These are phyloP conservation scores for Mytilinidion resinicola DNA, from an alignment of 495 filamentous ascomycete species.

Conservation along the genomic window DNA sequence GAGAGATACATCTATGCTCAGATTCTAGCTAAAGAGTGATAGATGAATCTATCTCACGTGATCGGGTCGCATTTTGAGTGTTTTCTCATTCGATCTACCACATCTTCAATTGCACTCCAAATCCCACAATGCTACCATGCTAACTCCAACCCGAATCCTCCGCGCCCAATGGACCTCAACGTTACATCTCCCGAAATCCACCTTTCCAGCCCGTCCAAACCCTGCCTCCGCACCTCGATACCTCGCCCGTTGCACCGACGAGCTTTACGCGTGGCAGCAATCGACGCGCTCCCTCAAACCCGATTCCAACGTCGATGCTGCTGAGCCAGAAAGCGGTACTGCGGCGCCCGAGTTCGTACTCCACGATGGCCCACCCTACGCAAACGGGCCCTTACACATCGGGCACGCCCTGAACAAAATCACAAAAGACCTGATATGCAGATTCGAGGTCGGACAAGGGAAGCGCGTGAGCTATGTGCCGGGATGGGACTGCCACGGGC, in stretches of 20 bases:
- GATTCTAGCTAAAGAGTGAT: too few relatives aligned
- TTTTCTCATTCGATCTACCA: neutral
- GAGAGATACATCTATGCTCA: too few relatives aligned
- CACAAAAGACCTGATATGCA: slow-evolving; percentile 85
- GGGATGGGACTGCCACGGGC: slow-evolving; percentile 97
- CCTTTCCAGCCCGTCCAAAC: slow-evolving; percentile 44
- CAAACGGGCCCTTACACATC: slow-evolving; percentile 88
- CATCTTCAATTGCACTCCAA: neutral
- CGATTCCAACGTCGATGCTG: slow-evolving; percentile 8
- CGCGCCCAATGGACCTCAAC: slow-evolving; percentile 35
- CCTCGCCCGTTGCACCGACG: slow-evolving; percentile 72
- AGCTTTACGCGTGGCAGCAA: slow-evolving; percentile 83
- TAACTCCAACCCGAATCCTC: slow-evolving; percentile 26
- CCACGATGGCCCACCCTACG: slow-evolving; percentile 96
- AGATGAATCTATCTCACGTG: too few relatives aligned
- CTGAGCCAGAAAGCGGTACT: neutral
- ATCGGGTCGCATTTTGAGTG: neutral
- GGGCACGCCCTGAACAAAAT: slow-evolving; percentile 99
- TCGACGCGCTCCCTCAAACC: slow-evolving; percentile 45
- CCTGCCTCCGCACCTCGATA: slow-evolving; percentile 44
- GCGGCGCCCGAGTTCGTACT: slow-evolving; percentile 54
- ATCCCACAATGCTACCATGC: slow-evolving; percentile 29
- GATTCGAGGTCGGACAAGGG: slow-evolving; percentile 71
- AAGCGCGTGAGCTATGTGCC: slow-evolving; percentile 79
- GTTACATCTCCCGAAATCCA: slow-evolving; percentile 38